Percentiles rank a stretch among this genome's conserved stretches.
Evolutionary conservation across 2,329 filamentous ascomycete species (phyloP).

Genomic region (Fusarium nelsonii): DNA sequence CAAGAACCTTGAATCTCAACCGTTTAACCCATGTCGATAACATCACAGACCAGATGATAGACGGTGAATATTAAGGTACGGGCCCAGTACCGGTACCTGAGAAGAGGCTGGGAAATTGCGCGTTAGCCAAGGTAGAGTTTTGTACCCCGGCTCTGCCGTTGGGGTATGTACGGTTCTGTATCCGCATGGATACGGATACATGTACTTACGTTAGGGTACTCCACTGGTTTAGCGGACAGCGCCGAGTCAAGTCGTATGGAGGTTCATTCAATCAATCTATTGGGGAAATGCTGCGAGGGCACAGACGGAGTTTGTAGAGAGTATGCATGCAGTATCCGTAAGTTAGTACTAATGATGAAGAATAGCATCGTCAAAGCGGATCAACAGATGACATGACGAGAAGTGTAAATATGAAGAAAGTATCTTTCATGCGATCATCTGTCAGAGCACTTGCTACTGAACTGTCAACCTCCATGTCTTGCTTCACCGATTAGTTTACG

Average conservation of each 20-base stretch:
- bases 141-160: conserved; percentile 40
- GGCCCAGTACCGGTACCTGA: conserved; percentile 33
- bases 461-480: not conserved
- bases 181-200: not conserved
- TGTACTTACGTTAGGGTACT: conserved; percentile 21
- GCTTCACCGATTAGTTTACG: conserved; percentile 28
- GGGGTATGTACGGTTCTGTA: conserved; percentile 14
- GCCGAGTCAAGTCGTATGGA: conserved; percentile 41
- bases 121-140: conserved; percentile 37
- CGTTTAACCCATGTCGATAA: conserved; percentile 34
- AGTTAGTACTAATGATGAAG: not conserved
- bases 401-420: not conserved
- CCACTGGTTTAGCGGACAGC: conserved; percentile 44
- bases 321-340: not conserved
- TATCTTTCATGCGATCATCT: not conserved
- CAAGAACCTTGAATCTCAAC: conserved; percentile 40
- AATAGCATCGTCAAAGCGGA: conserved; percentile 14
- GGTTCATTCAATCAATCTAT: conserved; percentile 12
- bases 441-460: not conserved
- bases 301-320: conserved; percentile 23
- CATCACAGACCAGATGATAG: conserved; percentile 35
- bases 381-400: conserved; percentile 1
- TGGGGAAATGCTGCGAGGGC: conserved; percentile 30
- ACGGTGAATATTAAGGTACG: conserved; percentile 22
- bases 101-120: conserved; percentile 46